Base-by-base conservation (phyloP, 441 rosid species). In the Pelargonium cotyledonis region DNA sequence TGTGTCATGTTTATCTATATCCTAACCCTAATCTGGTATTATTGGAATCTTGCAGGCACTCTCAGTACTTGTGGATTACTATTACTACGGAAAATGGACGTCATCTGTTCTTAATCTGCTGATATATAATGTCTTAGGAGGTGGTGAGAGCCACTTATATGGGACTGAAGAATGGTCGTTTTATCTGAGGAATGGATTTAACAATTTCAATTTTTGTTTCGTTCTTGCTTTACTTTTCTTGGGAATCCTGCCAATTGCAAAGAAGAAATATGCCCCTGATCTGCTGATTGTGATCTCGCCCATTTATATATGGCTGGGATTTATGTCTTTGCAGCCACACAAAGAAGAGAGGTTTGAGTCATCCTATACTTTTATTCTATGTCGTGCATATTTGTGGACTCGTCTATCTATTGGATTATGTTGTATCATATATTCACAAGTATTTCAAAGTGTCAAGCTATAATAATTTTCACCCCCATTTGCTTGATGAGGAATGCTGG, bases 291-390 rank as follows among this genome's bases (percentile, higher is more conserved):
- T 91, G 68, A 80, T 88, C 68, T 86, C 92, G 4, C 92, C 97
- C 63, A 78, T 94, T 66, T 94, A 91, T 78, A 86, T 93, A 71
- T 94, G 99, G 99, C 76, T 91, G 65, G 88, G 78, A 65, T 91
- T 94, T 78, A 94, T 94, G 97, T 89, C 96, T 69, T 82, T 86
- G 82, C 97, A 88, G 81, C 90, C 96, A 46, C 99, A 89, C 85
- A 89, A 94, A 84, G 97, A 94, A 86, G 97, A 94, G 85, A 91
- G 97, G 99, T 94, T 74, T 40, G 72, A 21, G 64, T 77, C 49
- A 12, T 49, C 57, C 57, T 49, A 49, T 49, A 6, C 12, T 46
- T 46, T 46, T 46, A 46, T 46, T 46, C 53, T 8, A 4, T 46
- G 53, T 46, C 3, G 15, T n/a, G 14, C n/a, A n/a, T n/a, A n/a